These are phyloP conservation scores for Gloeopeniophorella convolvens DNA, from an alignment of 768 basidiomycete genomes.

Conservation along the genomic window DNA sequence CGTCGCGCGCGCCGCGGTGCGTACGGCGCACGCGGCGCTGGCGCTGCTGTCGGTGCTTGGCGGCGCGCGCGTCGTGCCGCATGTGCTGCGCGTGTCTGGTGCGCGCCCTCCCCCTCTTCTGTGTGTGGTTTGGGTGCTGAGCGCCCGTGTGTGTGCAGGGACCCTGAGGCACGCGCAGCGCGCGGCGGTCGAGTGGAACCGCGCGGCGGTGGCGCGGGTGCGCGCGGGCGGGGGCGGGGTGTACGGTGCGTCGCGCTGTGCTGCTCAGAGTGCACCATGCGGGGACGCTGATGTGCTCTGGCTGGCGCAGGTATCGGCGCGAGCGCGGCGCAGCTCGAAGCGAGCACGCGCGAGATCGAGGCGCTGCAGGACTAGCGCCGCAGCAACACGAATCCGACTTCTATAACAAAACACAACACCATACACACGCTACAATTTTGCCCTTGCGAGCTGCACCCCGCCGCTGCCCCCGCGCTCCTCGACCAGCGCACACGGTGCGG, in stretches of 20 bases:
- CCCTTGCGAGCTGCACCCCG: no score
- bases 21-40: conserved; percentile 72
- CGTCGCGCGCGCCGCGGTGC: conserved; percentile 75
- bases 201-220: conserved; percentile 62
- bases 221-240: conserved; percentile 26
- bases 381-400: no score
- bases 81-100: conserved; percentile 81
- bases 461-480: no score
- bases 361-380: no score
- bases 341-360: no score
- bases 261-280: neutral
- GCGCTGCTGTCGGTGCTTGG: conserved; percentile 64
- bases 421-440: no score
- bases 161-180: conserved; percentile 83
- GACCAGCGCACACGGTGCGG: no score
- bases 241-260: neutral
- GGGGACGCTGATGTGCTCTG: neutral
- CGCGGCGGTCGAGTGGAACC: conserved; percentile 68
- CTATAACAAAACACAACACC: no score
- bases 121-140: neutral
- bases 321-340: no score
- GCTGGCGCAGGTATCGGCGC: no score
- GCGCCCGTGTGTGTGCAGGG: conserved; percentile 37
- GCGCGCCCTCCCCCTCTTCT: conserved; percentile 21
- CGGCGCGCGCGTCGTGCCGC: conserved; percentile 54